A percentile compares a stretch with the other conserved stretches of the same genome.
phyloP scores from a whole-genome alignment of 2,329 filamentous ascomycete species.

The Ciborinia camelliae region DNA sequence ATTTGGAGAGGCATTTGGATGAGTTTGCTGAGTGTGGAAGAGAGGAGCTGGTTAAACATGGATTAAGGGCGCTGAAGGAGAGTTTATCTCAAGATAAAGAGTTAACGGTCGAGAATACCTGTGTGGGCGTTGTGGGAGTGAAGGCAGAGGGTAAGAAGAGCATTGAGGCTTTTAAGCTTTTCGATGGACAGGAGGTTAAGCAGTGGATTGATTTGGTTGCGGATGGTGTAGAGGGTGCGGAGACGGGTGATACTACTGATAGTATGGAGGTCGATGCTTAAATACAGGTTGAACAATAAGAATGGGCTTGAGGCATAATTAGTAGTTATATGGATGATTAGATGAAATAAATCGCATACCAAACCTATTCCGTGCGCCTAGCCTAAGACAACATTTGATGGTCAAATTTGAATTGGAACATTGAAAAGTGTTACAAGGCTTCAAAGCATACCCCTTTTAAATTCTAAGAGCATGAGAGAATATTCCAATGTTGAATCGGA shows the following conservation, averaged over 20 bases:
- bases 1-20: constrained; percentile 89
- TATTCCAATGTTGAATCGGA: too few species aligned
- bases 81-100: constrained; percentile 96
- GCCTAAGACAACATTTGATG: too few species aligned
- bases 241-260: constrained; percentile 34
- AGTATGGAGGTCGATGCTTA: constrained; percentile 47
- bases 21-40: constrained; percentile 71
- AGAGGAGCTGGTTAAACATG: constrained; percentile 88
- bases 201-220: constrained; percentile 76
- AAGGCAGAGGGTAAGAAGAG: constrained; percentile 49
- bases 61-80: constrained; percentile 88
- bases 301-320: neutral
- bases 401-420: too few species aligned
- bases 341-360: neutral
- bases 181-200: constrained; percentile 83
- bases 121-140: constrained; percentile 76
- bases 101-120: constrained; percentile 95
- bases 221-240: constrained; percentile 51
- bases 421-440: too few species aligned
- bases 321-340: constrained; percentile 16
- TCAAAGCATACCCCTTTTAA: too few species aligned
- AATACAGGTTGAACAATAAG: neutral
- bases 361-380: too few species aligned
- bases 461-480: too few species aligned
- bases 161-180: constrained; percentile 82